Evolutionary conservation across 495 filamentous ascomycete species (phyloP).

Genomic region (Emericellopsis terricola): DNA sequence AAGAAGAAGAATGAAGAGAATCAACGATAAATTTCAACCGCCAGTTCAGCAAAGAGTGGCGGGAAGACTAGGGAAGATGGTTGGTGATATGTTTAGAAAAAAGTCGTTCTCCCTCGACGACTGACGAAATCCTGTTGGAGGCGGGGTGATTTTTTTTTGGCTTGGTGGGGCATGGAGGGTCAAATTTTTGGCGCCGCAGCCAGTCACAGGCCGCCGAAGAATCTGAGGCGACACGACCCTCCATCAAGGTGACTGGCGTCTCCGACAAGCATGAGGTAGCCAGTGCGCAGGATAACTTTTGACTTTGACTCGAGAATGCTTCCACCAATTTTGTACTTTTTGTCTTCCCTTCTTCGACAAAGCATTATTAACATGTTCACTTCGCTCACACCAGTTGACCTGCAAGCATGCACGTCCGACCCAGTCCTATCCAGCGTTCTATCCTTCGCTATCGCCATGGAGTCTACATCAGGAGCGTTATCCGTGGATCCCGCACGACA

Average conservation of each 20-base stretch:
- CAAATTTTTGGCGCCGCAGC: constrained; percentile 1
- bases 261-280: no score
- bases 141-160: constrained; percentile 4
- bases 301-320: no score
- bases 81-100: neutral
- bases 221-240: no score
- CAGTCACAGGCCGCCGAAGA: no score
- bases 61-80: neutral
- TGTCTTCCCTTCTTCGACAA: neutral
- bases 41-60: neutral
- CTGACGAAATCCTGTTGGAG: neutral
- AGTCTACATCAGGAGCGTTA: no score
- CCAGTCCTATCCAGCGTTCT: no score
- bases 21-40: neutral
- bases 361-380: no score
- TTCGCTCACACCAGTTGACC: constrained; percentile 1
- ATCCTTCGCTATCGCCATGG: no score
- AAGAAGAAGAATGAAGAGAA: neutral
- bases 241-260: no score
- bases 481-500: no score
- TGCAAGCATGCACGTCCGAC: neutral
- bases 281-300: no score
- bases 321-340: neutral
- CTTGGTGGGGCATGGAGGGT: constrained; percentile 1
- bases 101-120: neutral